Evolutionary conservation across 805 yeast genomes (phyloP), one percentile per base, ranked within the genome.

Genomic region (Cyberlindnera euphorbiae): DNA sequence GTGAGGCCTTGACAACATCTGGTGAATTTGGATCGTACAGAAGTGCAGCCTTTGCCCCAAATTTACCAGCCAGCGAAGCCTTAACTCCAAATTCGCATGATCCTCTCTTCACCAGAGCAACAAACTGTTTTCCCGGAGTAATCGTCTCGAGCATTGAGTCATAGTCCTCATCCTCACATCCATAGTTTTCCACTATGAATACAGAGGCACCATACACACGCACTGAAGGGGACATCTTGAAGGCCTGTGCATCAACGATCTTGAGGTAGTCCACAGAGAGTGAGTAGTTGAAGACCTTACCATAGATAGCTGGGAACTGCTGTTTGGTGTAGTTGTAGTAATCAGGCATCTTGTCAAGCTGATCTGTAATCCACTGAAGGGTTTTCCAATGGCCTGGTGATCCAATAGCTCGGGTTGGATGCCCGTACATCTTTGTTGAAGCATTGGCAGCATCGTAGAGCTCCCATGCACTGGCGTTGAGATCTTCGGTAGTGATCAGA

Each of bases 401-500:
- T 16, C 95, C 96, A 61, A 89, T 87, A 33, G 87, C 96, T 58
- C 97, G 71, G 1, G 97, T 90, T 26, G 97, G 96, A 51, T 87
- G 89, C 31, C 86, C 96, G 49, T 66, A 77, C 35, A 71, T 60
- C 6, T 59, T 56, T 9, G 64, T 58, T 2, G 95, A 83, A 6
- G 58, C 46, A 27, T 71, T 57, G 5, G 97, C 89, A 40, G 83
- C 66, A 21, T 66, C 58, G 53, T 59, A 85, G 34, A 89, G 64
- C 12, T 63, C 64, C 37, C 77, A 66, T 5, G 96, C 95, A 38
- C 89, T 70, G 2, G 57, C 52, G 49, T 69, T 63, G 39, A 89
- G 70, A 12, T 75, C 82, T 2, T 72, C 79, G 15, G 72, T 66
- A 17, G 69, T 66, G 42, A 89, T 74, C 25, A 71, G 66, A 0